These are phyloP conservation scores for Cercophora sp. DNA, from an alignment of 495 filamentous ascomycete genomes.

Conservation along the genomic window DNA sequence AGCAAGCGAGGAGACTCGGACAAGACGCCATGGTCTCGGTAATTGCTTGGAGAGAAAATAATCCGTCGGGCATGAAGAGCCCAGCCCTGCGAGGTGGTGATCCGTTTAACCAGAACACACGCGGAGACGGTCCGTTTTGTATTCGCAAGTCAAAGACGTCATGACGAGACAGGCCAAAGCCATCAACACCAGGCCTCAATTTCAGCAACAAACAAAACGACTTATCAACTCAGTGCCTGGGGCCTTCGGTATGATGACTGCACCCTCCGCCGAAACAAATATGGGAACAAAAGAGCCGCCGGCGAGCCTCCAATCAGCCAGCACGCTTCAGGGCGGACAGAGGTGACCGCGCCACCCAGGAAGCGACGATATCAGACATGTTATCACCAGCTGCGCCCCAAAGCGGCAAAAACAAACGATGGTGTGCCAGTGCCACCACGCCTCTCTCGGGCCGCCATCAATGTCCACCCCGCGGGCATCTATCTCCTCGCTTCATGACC, in stretches of 20 bases:
- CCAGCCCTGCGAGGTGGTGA: too few relatives aligned
- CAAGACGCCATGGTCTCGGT: neutral
- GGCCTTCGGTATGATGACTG: too few relatives aligned
- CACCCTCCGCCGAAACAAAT: too few relatives aligned
- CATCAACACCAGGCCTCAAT: too few relatives aligned
- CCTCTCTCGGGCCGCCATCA: neutral
- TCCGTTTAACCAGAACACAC: too few relatives aligned
- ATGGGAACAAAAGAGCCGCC: too few relatives aligned
- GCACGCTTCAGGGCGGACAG: neutral
- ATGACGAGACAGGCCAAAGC: too few relatives aligned
- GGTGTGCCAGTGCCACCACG: neutral
- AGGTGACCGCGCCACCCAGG: neutral
- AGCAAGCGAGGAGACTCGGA: neutral
- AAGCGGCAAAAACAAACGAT: neutral
- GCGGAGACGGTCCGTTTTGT: too few relatives aligned
- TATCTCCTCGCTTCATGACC: neutral
- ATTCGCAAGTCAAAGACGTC: too few relatives aligned
- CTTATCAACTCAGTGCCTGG: too few relatives aligned
- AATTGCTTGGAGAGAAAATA: neutral
- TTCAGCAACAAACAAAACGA: too few relatives aligned
- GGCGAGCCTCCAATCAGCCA: neutral
- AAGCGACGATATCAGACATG: neutral
- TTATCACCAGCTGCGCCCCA: neutral
- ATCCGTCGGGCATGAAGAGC: neutral
- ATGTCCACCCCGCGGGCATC: neutral